Evolutionary conservation across 116 monocot genomes (phyloP), one percentile per base, ranked within the genome.

Genomic region (Zostera marina): DNA sequence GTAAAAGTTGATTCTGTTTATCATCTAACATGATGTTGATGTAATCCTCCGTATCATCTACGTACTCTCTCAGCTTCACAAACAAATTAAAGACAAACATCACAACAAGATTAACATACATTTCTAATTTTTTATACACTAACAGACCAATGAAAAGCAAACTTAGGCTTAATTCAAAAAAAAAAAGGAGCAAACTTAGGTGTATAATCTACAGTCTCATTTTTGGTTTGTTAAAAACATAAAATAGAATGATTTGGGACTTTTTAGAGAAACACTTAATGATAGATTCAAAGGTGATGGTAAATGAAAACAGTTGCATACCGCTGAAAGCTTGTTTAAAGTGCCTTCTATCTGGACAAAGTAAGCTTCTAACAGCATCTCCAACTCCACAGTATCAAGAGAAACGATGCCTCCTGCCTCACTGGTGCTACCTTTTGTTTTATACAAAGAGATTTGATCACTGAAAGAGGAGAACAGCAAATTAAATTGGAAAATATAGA

Each of bases 11-110:
- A 52, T 89, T 89, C 68, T 80, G 83, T 65, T 83, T 83, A 54
- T 88, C 83, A 42, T 88, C 83, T 44, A 83, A 62, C 83, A 83
- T 83, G 58, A 88, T 83, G 69, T 83, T 89, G 59, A 89, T 89
- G 66, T 83, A 89, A 54, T 89, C 84, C 76, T 83, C 89, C 2
- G 83, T 89, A 53, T 89, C 89, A 26, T 81, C 84, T 0, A 89
- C 81, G 11, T 89, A 89, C 55, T 89, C 89, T 67, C 80, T 67
- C 55, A 89, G 68, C 89, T 89, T 54, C 68, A 54, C 25, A 15
- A 42, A 24, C 24, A 47, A n/a, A 46, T 25, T 25, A 61, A 22
- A 22, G 46, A 47, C 9, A 32, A 7, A 19, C 4, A 48, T 48
- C 48, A 48, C 32, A 32, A 32, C 32, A 32, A 32, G 32, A 32